Conservation (phyloP, 2,329 filamentous ascomycete species). For the Beauveria pseudobassiana region DNA sequence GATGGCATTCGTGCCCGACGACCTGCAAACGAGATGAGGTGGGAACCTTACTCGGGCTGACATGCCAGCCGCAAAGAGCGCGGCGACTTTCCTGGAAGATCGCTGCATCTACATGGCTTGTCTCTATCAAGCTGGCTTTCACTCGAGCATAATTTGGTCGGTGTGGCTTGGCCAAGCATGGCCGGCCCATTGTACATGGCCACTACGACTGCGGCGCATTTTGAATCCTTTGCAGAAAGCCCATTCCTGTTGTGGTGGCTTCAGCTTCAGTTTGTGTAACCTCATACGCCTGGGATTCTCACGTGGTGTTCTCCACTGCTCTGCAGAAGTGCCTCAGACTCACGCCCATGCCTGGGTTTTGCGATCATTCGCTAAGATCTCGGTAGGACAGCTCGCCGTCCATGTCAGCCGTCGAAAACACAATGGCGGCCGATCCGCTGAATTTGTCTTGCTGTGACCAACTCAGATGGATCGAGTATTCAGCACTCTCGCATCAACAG, state of each 20-base stretch:
- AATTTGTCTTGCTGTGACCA: not conserved
- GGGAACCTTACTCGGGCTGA: not conserved
- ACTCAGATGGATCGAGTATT: not conserved
- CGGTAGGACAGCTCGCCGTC: not conserved
- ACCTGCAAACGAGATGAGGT: not conserved
- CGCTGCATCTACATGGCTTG: not conserved
- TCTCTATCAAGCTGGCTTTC: not conserved
- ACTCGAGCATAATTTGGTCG: not conserved
- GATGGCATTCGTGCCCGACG: not conserved
- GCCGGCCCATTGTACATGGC: not conserved
- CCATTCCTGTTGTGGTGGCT: not conserved
- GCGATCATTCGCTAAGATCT: conserved; percentile 9
- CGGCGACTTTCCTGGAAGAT: not conserved
- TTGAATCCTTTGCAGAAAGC: not conserved
- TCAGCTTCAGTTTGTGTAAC: conserved; percentile 5
- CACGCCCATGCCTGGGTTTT: not conserved
- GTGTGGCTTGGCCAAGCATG: not conserved
- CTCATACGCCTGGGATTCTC: conserved; percentile 1
- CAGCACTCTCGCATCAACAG: not conserved
- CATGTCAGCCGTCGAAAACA: not conserved
- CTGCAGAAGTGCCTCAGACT: conserved; percentile 8
- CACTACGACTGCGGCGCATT: not conserved
- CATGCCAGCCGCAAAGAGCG: not conserved
- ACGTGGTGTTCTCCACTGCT: conserved; percentile 8
- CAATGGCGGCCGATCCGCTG: not conserved